Evolutionary conservation across 768 basidiomycete genomes (phyloP).

Genomic region (Tricholoma hemisulphureum): DNA sequence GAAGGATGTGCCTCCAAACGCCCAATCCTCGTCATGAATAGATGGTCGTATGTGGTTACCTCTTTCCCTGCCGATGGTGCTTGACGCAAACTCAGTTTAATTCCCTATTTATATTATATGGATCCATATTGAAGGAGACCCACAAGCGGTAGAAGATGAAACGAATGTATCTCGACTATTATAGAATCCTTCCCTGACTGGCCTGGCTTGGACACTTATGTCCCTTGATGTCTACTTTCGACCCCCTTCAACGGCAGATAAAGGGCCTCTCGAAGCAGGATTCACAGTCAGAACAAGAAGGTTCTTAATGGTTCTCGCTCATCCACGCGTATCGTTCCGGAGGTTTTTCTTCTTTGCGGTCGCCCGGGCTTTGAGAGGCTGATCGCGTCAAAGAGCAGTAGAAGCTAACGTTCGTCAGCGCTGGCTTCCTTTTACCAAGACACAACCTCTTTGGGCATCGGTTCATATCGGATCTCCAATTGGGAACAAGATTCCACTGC

Average conservation of each 20-base stretch:
- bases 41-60: not conserved
- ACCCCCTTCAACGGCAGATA: not conserved
- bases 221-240: not conserved
- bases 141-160: conserved; percentile 5
- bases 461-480: not conserved
- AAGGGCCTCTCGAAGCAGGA: not conserved
- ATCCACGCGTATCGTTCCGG: not conserved
- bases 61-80: not conserved
- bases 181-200: conserved; percentile 12
- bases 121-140: conserved; percentile 7
- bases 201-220: not conserved
- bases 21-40: conserved; percentile 19
- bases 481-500: not conserved
- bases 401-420: not conserved
- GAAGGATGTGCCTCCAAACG: conserved; percentile 23
- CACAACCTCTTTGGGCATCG: not conserved
- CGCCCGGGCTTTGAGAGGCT: not conserved
- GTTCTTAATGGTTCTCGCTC: not conserved
- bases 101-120: conserved; percentile 10
- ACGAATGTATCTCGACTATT: conserved; percentile 14
- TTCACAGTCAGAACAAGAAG: not conserved
- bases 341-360: not conserved
- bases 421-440: not conserved
- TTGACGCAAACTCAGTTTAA: conserved; percentile 4
- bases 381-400: not conserved